phyloP scores from a whole-genome alignment of 345 rosid species.

The Raphanus sativus region DNA sequence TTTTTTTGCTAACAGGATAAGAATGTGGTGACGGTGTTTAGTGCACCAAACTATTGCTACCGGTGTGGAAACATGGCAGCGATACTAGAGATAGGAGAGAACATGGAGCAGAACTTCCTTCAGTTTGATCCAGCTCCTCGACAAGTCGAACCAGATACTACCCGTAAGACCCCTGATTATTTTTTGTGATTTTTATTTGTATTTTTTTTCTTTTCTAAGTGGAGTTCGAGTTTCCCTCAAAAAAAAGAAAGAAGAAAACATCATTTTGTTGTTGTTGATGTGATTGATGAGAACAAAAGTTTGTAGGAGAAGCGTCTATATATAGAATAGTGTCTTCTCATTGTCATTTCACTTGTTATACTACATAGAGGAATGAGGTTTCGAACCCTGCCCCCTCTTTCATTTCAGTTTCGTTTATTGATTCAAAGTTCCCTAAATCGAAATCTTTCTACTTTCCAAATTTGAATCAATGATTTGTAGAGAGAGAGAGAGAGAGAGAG shows the following conservation, averaged over 20 bases:
- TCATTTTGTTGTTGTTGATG: slow-evolving; percentile 20
- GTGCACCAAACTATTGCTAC: slow-evolving; percentile 83
- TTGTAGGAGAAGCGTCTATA: slow-evolving; percentile 30
- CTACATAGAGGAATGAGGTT: neutral
- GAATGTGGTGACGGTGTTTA: slow-evolving; percentile 81
- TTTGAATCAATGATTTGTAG: neutral
- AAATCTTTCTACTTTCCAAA: neutral
- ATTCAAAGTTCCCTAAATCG: neutral
- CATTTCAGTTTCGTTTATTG: neutral
- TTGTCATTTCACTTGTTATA: neutral
- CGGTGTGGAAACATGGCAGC: slow-evolving; percentile 90
- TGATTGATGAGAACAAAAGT: slow-evolving; percentile 19
- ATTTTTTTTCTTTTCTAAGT: neutral
- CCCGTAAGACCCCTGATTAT: slow-evolving; percentile 85
- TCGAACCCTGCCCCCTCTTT: neutral
- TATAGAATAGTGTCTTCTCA: neutral
- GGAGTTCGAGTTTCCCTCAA: slow-evolving; percentile 7
- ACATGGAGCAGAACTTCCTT: slow-evolving; percentile 80
- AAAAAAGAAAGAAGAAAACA: slow-evolving; percentile 24
- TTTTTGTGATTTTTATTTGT: slow-evolving; percentile 51
- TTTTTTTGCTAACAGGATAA: slow-evolving; percentile 48
- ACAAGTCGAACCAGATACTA: slow-evolving; percentile 73
- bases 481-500: neutral
- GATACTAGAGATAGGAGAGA: slow-evolving; percentile 79
- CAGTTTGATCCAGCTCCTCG: slow-evolving; percentile 94